Evolutionary conservation across 768 basidiomycete genomes (phyloP), one percentile per base, ranked within the genome.

Genomic region (Crassisporium funariophilum): DNA sequence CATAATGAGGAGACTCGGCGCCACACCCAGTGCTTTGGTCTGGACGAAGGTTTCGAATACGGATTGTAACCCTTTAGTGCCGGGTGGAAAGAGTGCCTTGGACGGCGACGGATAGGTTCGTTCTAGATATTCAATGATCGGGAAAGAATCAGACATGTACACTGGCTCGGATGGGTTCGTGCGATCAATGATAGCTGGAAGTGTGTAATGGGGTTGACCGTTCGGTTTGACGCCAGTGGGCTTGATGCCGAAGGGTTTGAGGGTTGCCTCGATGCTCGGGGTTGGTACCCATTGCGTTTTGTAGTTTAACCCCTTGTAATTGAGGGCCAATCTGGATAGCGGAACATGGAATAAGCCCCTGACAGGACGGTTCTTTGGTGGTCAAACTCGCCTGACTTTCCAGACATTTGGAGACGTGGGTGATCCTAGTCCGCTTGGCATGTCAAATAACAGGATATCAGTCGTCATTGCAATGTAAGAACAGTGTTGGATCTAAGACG

Each of bases 81-180:
- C 41, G 4, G 36, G 45, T 1, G 64, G 70, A 35, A 65, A 56
- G 23, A 62, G 49, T 10, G 45, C 52, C 8, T 15, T 21, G 11
- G 44, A 50, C 11, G 50, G 47, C 11, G 54, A 29, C 16, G 58
- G 64, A 44, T 65, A 65, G 35, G 56, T 58, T 15, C 43, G 55
- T 25, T 73, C 71, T 29, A 73, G 64, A 49, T 72, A 70, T 39
- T 65, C 61, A 17, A 69, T 55, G 36, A 73, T 73, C 15, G 60
- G 61, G 2, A 57, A 58, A 6, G 68, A 70, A 43, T 73, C 69
- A 5, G 68, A 62, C 2, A 70, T 33, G n/a, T 54, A 41, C 5
- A 62, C 47, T 21, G 60, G 58, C 16, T 51, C 38, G 3, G 56
- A 36, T 37, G 51, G 45, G 17, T 57, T 23, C 4, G 60, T 55